These are phyloP conservation scores for Strobilomyces dryophilus DNA, from an alignment of 768 basidiomycete genomes.

Conservation along the genomic window DNA sequence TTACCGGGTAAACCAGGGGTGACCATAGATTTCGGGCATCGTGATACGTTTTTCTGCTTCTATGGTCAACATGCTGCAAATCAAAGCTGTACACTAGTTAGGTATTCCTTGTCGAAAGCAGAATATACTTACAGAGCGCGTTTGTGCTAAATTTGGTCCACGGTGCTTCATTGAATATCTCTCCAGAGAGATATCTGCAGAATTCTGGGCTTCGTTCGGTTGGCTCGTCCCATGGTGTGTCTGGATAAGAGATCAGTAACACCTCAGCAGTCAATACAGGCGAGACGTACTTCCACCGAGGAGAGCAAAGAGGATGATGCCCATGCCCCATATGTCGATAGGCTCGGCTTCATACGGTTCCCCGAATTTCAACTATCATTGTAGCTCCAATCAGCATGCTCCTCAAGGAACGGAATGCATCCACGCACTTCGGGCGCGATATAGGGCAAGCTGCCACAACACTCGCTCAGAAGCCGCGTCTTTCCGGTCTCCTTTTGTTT, in stretches of 20 bases:
- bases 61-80: slow-evolving; percentile 71
- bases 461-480: slow-evolving; percentile 69
- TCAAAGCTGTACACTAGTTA: slow-evolving; percentile 49
- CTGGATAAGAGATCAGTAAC: slow-evolving; percentile 36
- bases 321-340: slow-evolving; percentile 93
- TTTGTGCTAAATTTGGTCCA: slow-evolving; percentile 66
- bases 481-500: slow-evolving; percentile 78
- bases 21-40: slow-evolving; percentile 49
- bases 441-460: slow-evolving; percentile 92
- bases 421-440: slow-evolving; percentile 83
- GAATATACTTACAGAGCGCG: slow-evolving; percentile 55
- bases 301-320: slow-evolving; percentile 90
- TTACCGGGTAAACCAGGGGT: slow-evolving; percentile 77
- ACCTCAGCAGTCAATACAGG: too few relatives aligned
- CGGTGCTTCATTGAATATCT: slow-evolving; percentile 69
- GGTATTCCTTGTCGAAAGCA: not conserved
- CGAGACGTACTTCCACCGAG: slow-evolving; percentile 76
- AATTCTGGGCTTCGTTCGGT: slow-evolving; percentile 78
- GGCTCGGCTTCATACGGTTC: slow-evolving; percentile 85
- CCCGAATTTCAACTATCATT: slow-evolving; percentile 55
- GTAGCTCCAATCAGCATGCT: not conserved
- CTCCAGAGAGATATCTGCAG: slow-evolving; percentile 64
- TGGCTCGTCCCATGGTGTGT: slow-evolving; percentile 98
- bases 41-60: slow-evolving; percentile 67
- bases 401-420: not conserved